Percentiles rank a stretch among this genome's conserved stretches.
Conservation (phyloP, 2,329 filamentous ascomycete species). For the Juglanconis sp. region DNA sequence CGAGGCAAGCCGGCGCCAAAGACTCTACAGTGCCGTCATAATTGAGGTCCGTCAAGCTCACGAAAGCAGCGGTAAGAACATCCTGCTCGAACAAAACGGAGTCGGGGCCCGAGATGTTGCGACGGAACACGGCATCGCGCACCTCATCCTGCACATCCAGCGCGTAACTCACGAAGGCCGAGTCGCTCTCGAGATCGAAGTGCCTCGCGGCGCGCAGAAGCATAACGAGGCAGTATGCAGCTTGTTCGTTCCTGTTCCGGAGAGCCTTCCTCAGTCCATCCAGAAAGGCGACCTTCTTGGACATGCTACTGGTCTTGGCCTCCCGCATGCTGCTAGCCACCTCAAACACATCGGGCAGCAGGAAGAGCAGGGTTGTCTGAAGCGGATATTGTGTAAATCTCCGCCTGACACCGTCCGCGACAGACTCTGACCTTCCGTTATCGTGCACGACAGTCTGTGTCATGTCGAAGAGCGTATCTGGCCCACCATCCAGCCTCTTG, state of each 20-base stretch:
- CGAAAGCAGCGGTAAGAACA: constrained; percentile 64
- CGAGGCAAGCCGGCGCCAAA: constrained; percentile 55
- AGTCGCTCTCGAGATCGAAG: constrained; percentile 61
- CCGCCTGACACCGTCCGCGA: constrained; percentile 52
- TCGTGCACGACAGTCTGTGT: constrained; percentile 47
- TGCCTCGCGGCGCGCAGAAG: constrained; percentile 62
- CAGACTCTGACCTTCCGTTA: constrained; percentile 15
- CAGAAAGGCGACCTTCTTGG: constrained; percentile 64
- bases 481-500: constrained; percentile 60
- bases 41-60: constrained; percentile 61
- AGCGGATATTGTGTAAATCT: constrained; percentile 58
- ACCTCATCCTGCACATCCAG: constrained; percentile 69
- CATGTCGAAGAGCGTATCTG: constrained; percentile 69
- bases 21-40: constrained; percentile 56
- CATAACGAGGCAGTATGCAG: constrained; percentile 63
- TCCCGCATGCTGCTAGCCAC: constrained; percentile 66
- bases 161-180: constrained; percentile 62
- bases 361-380: constrained; percentile 59
- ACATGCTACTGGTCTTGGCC: constrained; percentile 57
- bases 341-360: constrained; percentile 67
- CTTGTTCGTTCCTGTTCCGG: constrained; percentile 62
- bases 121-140: constrained; percentile 61
- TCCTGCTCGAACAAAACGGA: constrained; percentile 57
- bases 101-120: constrained; percentile 44
- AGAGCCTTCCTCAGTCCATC: constrained; percentile 61